phyloP scores from a whole-genome alignment of 306 rosid species.

The Ziziphus jujuba region DNA sequence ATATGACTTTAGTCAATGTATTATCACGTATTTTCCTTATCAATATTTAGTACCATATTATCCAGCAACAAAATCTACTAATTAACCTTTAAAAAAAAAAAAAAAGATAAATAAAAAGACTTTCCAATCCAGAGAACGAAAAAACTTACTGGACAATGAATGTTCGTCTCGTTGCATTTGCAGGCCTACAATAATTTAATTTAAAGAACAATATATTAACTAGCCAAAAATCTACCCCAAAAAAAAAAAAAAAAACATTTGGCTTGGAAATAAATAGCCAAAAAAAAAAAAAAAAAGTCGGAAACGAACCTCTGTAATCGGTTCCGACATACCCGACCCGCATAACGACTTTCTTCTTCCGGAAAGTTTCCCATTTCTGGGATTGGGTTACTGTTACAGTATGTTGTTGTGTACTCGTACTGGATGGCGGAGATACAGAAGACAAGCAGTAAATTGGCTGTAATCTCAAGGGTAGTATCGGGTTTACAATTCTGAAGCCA shows the following conservation, averaged over 20 bases:
- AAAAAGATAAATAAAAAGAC: too few relatives aligned
- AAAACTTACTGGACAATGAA: constrained; percentile 57
- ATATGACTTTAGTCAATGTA: constrained; percentile 10
- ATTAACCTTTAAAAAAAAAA: neutral
- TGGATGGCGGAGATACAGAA: constrained; percentile 5
- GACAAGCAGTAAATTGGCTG: constrained; percentile 25
- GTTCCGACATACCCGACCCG: constrained; percentile 85
- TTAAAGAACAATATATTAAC: neutral
- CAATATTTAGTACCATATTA: neutral
- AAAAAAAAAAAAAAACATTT: neutral
- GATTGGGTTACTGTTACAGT: constrained; percentile 1
- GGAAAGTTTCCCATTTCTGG: constrained; percentile 58
- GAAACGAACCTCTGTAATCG: constrained; percentile 70
- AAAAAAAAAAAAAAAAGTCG: neutral
- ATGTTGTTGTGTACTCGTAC: neutral
- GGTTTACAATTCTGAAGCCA: constrained; percentile 13
- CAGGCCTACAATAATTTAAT: constrained; percentile 52
- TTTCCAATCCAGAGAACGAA: neutral
- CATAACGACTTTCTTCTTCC: constrained; percentile 81
- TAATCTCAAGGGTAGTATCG: constrained; percentile 18
- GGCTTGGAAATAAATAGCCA: neutral
- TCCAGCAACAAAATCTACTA: neutral
- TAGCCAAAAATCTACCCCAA: neutral
- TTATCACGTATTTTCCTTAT: neutral
- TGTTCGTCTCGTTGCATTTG: constrained; percentile 70